Evolutionary conservation across 1,284 basidiomycete species (phyloP), one percentile per base, ranked within the genome.

Genomic region (Meira miltonrushii): DNA sequence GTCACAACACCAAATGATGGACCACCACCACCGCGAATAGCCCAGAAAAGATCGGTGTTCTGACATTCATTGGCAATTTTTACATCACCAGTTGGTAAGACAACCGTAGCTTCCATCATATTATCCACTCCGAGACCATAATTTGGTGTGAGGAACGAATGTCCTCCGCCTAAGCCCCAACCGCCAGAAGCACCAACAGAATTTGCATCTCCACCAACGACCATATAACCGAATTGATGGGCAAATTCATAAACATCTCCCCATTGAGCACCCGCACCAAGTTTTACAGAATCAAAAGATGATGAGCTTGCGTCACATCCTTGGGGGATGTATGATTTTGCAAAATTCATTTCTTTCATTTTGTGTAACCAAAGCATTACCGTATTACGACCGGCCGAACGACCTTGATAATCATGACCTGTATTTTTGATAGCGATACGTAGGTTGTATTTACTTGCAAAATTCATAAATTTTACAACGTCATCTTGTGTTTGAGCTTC

Each of bases 141-240:
- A 9, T 46, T 41, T 23, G 52, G 46, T 2, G 41, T 49, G n/a
- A 66, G 10, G n/a, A 58, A 60, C 2, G 60, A 55, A 21, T 66
- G 57, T 6, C 64, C 64, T 6, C 53, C 64, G 4, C 51, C 57
- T 13, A 40, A n/a, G 13, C 38, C 37, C 28, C 65, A 66, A 4
- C 64, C 64, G 23, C 64, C 64, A 19, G 55, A 55, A 28, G 59
- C 52, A 9, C 63, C 64, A 10, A 64, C 62, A n/a, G 39, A 53
- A 5, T 28, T 79, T 39, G 58, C 83, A 81, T 82, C 83, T 66
- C 81, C 84, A 11, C 84, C 82, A 19, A 84, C 83, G 43, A 83
- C 84, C 80, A 84, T 58, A 12, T 33, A 39, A 17, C 39, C 39
- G 28, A 61, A 58, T 23, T 46, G 12, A 13, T 12, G 84, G 82